Base-by-base conservation (phyloP, 1,284 basidiomycete genomes). In the Afroboletus lepidellus region DNA sequence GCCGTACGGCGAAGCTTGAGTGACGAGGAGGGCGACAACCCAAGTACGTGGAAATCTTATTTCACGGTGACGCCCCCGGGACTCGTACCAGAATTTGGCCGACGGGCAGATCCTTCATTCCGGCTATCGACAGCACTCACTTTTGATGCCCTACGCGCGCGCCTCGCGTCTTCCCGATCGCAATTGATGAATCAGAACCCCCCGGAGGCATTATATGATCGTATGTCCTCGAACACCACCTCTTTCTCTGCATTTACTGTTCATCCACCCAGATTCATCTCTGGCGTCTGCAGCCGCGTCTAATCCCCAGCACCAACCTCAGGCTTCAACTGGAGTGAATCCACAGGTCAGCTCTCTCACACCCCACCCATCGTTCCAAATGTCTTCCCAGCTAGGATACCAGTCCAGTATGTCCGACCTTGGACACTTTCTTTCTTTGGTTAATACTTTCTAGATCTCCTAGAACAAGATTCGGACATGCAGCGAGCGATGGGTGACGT, bases 401-500 rank as follows among this genome's bases (percentile, higher is more conserved):
- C 77, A 83, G 53, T 81, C 84, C 18, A 87, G 86, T 87, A 63
- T 57, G 82, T 72, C 52, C 32, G 27, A 41, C 24, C 24, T 24
- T 25, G 45, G 18, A 44, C 50, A 16, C 25, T 13, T n/a, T 8
- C 12, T 39, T 57, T 38, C 18, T 41, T 54, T 43, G 32, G 51
- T 50, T 69, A 24, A 67, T 30, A 23, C 12, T 29, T 30, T 13
- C 15, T 53, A 89, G 86, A 90, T 69, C 74, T 90, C 15, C 66
- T 90, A 54, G 85, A 86, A 18, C 77, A 81, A 48, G 83, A 89
- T 60, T 85, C 85, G 3, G 84, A 85, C 60, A 89, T 90, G 87
- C 83, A 82, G 50, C 74, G 79, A 44, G 81, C 74, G n/a, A 78
- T 90, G 63, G 74, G 79, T 34, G 79, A 73, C 15, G 62, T 79